Percentiles rank a stretch among this genome's conserved stretches.
Evolutionary conservation across 805 yeast species (phyloP).

Genomic region (Saccharomycopsis fibuligera): DNA sequence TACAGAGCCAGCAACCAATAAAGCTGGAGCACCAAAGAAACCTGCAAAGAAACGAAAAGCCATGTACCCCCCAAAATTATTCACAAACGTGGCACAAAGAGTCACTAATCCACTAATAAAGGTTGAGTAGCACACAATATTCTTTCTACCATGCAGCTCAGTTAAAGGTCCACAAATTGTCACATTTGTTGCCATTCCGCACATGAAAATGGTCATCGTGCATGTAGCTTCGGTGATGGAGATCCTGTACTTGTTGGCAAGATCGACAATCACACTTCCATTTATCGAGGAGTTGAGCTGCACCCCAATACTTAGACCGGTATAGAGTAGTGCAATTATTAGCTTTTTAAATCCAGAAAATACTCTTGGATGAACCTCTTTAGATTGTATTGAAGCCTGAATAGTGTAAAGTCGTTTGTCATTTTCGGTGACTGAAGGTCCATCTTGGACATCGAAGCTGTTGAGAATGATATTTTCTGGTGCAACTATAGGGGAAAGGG

Average conservation of each 20-base stretch:
- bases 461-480: conserved; percentile 4
- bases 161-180: conserved; percentile 16
- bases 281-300: conserved; percentile 16
- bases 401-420: background rate
- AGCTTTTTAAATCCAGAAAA: conserved; percentile 7
- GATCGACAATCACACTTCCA: conserved; percentile 11
- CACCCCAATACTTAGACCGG: conserved; percentile 13
- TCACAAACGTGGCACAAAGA: background rate
- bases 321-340: conserved; percentile 8
- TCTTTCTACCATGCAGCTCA: conserved; percentile 18
- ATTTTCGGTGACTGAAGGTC: background rate
- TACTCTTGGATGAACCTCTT: conserved; percentile 9
- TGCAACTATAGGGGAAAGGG: background rate
- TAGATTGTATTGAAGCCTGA: background rate
- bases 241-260: background rate
- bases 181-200: conserved; percentile 14
- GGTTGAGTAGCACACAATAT: conserved; percentile 13
- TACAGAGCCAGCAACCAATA: conserved; percentile 15
- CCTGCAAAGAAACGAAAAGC: conserved; percentile 11
- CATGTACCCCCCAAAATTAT: conserved; percentile 4
- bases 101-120: conserved; percentile 13
- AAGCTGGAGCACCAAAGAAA: conserved; percentile 15
- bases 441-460: background rate
- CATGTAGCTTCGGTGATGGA: conserved; percentile 1
- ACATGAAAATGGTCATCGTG: conserved; percentile 9